A percentile compares a stretch with the other conserved stretches of the same genome.
Evolutionary conservation across 768 basidiomycete genomes (phyloP).

Genomic region (Rhodotorula toruloides): DNA sequence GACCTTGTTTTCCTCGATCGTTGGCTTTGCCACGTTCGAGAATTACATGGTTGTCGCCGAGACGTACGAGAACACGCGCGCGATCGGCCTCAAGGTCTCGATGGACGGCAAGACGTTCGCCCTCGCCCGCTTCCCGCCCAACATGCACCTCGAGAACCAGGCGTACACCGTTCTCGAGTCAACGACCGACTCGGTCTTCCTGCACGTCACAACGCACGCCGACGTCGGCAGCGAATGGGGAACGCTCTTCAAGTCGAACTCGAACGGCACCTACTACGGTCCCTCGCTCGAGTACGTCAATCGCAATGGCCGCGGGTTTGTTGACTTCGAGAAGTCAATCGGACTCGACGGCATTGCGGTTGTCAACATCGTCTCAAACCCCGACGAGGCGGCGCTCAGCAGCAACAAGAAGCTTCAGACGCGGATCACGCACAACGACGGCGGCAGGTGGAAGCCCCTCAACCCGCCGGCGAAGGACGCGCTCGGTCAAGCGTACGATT

Average conservation of each 20-base stretch:
- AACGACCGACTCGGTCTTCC: constrained; percentile 82
- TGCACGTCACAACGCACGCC: constrained; percentile 90
- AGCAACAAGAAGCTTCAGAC: constrained; percentile 72
- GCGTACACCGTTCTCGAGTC: constrained; percentile 94
- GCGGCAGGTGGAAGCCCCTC: constrained; percentile 81
- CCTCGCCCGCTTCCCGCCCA: constrained; percentile 79
- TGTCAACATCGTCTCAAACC: constrained; percentile 81
- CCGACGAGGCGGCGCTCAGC: constrained; percentile 64
- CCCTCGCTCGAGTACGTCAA: constrained; percentile 82
- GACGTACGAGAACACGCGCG: constrained; percentile 58
- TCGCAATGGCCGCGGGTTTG: constrained; percentile 77
- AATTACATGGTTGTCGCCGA: constrained; percentile 94
- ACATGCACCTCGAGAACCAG: constrained; percentile 85
- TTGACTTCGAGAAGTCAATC: constrained; percentile 96
- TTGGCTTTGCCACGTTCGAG: constrained; percentile 94
- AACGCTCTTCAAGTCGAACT: constrained; percentile 89
- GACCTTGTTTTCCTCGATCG: constrained; percentile 76
- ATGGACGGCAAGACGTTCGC: constrained; percentile 83
- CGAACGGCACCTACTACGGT: constrained; percentile 94
- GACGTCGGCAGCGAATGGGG: constrained; percentile 73
- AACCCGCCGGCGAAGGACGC: constrained; percentile 71
- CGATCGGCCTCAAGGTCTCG: constrained; percentile 73
- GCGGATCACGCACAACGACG: constrained; percentile 94
- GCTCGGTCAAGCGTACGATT: constrained; percentile 64
- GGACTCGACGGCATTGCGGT: constrained; percentile 93